Percentiles rank a stretch among this genome's conserved stretches.
phyloP scores from a whole-genome alignment of 768 basidiomycete species.

The Leccinum truebloodii region DNA sequence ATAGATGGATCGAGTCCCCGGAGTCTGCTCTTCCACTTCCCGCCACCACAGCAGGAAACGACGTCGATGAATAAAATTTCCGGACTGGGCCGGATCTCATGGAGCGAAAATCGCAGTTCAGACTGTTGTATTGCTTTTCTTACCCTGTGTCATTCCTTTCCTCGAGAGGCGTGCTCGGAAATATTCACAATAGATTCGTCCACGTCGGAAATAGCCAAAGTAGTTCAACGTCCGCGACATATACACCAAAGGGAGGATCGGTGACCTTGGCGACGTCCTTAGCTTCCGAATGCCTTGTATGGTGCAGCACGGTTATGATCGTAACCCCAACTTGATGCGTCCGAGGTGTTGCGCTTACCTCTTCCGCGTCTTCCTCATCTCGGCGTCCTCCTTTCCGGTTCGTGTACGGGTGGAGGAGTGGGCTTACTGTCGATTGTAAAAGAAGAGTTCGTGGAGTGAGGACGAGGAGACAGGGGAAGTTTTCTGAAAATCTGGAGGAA shows the following conservation, averaged over 20 bases:
- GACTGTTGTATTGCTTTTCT: not conserved
- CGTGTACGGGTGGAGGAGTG: conserved; percentile 38
- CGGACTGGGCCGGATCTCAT: conserved; percentile 12
- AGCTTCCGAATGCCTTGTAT: conserved; percentile 90
- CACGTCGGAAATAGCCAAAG: not conserved
- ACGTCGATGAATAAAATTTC: conserved; percentile 8
- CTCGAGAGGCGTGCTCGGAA: conserved; percentile 12
- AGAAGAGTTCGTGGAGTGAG: conserved; percentile 36
- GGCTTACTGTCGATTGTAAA: conserved; percentile 44
- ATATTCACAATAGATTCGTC: conserved; percentile 18
- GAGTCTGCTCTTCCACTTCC: not conserved
- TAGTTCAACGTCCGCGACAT: not conserved
- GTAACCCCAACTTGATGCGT: conserved; percentile 75
- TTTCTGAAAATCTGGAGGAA: conserved; percentile 38
- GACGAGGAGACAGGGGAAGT: conserved; percentile 25
- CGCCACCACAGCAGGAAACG: not conserved
- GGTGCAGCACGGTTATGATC: conserved; percentile 92
- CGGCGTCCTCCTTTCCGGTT: conserved; percentile 57
- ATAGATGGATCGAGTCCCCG: too few relatives aligned
- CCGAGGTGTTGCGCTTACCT: conserved; percentile 80
- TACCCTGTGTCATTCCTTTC: conserved; percentile 4
- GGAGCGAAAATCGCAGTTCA: conserved; percentile 18
- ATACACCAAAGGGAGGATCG: conserved; percentile 76
- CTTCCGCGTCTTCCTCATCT: conserved; percentile 71
- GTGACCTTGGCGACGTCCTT: conserved; percentile 87